A percentile compares a stretch with the other conserved stretches of the same genome.
Conservation (phyloP, 495 filamentous ascomycete species). For the Daldinia bambusicola region DNA sequence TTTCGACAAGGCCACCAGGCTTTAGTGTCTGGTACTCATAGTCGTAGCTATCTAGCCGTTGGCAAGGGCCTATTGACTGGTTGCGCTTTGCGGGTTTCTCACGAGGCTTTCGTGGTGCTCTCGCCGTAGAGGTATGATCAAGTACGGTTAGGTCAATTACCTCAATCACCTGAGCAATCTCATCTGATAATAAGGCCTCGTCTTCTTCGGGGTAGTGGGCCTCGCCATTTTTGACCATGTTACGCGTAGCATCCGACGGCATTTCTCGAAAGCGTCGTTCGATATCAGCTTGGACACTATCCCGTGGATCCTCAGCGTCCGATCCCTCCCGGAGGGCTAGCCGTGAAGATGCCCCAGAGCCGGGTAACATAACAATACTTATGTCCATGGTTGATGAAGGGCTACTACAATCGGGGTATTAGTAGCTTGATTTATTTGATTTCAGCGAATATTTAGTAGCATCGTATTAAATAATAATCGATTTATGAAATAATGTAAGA, state of each 20-base stretch:
- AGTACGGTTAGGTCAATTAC: slow-evolving; percentile 27
- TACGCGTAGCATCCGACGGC: neutral
- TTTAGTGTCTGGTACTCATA: slow-evolving; percentile 40
- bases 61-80: slow-evolving; percentile 3
- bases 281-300: slow-evolving; percentile 21
- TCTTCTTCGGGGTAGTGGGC: slow-evolving; percentile 16
- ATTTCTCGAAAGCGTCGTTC: slow-evolving; percentile 34
- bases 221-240: slow-evolving; percentile 12
- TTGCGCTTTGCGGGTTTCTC: slow-evolving; percentile 25
- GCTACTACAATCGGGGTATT: neutral
- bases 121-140: neutral
- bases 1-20: slow-evolving; percentile 50
- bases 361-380: neutral
- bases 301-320: slow-evolving; percentile 26
- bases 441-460: neutral
- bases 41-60: slow-evolving; percentile 27
- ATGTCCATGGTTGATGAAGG: neutral
- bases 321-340: neutral
- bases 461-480: neutral
- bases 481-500: no score
- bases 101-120: slow-evolving; percentile 7
- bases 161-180: slow-evolving; percentile 41
- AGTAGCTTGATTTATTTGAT: neutral
- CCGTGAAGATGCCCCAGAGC: neutral
- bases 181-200: slow-evolving; percentile 18